Evolutionary conservation across 306 rosid genomes (phyloP), one percentile per base, ranked within the genome.

Genomic region (Citrullus mucosospermus): DNA sequence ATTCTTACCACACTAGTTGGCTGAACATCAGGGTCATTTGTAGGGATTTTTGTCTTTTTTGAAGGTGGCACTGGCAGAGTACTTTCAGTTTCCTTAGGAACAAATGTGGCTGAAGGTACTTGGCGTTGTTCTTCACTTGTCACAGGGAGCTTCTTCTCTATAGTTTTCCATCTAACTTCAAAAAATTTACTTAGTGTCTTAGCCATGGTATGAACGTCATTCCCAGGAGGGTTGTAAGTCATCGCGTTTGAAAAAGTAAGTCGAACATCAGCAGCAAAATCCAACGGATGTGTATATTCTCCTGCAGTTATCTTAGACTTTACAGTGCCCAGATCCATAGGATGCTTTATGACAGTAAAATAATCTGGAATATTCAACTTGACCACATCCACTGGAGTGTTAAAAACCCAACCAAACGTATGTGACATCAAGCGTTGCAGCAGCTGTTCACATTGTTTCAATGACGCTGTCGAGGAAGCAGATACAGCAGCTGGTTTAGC

Each of bases 241-340:
- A 90, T 76, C 3, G 98, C 97, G 81, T 94, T 94, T 38, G 91
- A 81, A 80, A 92, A 94, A 20, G 98, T 89, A 83, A 92, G 88
- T 58, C 96, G 83, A 78, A 94, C 95, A 84, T 94, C 97, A 30
- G 88, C 89, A 81, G 95, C 94, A 87, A 92, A 94, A 63, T 78
- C 90, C 77, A 87, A 67, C 1, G 91, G 96, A 82, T 70, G 82
- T 4, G 88, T 80, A 78, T 92, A 94, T 76, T 83, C 81, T 17
- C 93, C 90, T 22, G 90, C 84, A 58, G 85, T 50, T 20, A 92
- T 22, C 85, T 84, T 92, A 78, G 85, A 82, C 89, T 88, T 88
- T 60, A 94, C 92, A 0, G 98, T 90, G 44, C 98, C 96, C 86
- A 94, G 76, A 85, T 94, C 98, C 98, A 94, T 94, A 58, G 98